These are phyloP conservation scores for Penicillium paradoxum DNA, from an alignment of 495 filamentous ascomycete genomes.

Conservation along the genomic window DNA sequence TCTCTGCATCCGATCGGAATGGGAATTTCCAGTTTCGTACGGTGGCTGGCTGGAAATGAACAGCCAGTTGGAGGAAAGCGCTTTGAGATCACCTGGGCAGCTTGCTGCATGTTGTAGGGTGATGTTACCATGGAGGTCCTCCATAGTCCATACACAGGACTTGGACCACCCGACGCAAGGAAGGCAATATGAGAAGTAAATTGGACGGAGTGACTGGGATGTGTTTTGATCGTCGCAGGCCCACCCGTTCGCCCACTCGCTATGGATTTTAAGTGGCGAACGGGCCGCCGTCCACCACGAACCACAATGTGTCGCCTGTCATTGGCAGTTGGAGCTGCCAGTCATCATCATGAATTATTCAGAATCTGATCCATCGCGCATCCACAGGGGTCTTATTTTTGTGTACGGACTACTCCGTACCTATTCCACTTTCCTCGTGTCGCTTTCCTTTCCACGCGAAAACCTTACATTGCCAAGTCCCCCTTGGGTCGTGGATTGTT, in stretches of 20 bases:
- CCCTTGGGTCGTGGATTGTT: background rate
- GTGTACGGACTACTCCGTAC: too few species aligned
- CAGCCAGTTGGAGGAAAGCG: background rate
- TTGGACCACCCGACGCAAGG: background rate
- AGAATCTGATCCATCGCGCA: slow-evolving; percentile 18
- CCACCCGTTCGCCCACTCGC: slow-evolving; percentile 27
- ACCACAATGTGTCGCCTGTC: slow-evolving; percentile 9
- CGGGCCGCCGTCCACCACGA: slow-evolving; percentile 15
- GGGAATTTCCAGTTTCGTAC: background rate
- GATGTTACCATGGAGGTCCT: too few species aligned
- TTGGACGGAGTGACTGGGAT: background rate
- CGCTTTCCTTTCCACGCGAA: background rate
- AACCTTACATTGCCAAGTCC: background rate
- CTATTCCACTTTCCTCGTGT: background rate
- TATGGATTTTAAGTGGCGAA: slow-evolving; percentile 11
- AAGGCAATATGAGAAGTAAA: too few species aligned
- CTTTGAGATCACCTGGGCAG: background rate
- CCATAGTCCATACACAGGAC: too few species aligned
- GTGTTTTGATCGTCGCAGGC: slow-evolving; percentile 14
- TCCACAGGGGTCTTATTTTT: slow-evolving; percentile 10
- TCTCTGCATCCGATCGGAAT: background rate
- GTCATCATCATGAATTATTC: slow-evolving; percentile 18
- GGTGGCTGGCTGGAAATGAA: slow-evolving; percentile 4
- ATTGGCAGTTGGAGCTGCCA: slow-evolving; percentile 15
- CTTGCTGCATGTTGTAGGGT: background rate